Conservation (phyloP, 352 stramenopile species). For the Globisporangium parvum region DNA sequence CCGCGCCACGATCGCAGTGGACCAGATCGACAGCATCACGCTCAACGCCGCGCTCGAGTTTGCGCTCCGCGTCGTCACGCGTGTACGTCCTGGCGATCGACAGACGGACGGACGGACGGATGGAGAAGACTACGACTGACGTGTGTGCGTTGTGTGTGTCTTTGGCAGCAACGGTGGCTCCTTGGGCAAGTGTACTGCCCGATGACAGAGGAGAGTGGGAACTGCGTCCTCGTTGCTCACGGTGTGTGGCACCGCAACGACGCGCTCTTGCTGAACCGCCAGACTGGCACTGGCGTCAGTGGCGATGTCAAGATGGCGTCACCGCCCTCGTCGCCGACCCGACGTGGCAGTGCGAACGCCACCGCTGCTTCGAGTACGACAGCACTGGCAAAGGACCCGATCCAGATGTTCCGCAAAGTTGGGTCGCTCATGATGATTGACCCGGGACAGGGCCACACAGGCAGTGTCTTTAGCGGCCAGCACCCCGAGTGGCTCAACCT, state of each 20-base stretch:
- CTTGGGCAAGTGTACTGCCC: conserved; percentile 75
- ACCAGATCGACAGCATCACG: conserved; percentile 56
- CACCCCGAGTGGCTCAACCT: conserved; percentile 69
- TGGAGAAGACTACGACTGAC: too few relatives aligned
- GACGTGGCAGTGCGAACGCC: conserved; percentile 14
- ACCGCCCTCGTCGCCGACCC: conserved; percentile 10
- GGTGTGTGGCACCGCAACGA: conserved; percentile 68
- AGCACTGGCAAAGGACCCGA: conserved; percentile 31
- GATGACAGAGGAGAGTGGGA: conserved; percentile 46
- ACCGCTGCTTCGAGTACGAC: conserved; percentile 16
- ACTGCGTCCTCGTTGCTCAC: conserved; percentile 59
- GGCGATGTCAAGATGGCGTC: conserved; percentile 16
- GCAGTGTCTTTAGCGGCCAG: conserved; percentile 64
- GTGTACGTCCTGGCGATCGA: conserved; percentile 20
- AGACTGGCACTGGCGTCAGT: background rate
- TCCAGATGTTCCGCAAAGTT: conserved; percentile 73
- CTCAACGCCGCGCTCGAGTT: conserved; percentile 62
- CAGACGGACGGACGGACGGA: background rate
- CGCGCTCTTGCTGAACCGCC: conserved; percentile 1
- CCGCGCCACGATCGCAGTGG: conserved; percentile 37
- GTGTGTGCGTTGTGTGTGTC: too few relatives aligned
- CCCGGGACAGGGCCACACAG: conserved; percentile 66
- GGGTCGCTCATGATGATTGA: conserved; percentile 70
- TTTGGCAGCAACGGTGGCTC: conserved; percentile 45
- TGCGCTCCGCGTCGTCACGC: conserved; percentile 50